Evolutionary conservation across 352 stramenopile genomes (phyloP).

Genomic region (Globisporangium echinulatum): DNA sequence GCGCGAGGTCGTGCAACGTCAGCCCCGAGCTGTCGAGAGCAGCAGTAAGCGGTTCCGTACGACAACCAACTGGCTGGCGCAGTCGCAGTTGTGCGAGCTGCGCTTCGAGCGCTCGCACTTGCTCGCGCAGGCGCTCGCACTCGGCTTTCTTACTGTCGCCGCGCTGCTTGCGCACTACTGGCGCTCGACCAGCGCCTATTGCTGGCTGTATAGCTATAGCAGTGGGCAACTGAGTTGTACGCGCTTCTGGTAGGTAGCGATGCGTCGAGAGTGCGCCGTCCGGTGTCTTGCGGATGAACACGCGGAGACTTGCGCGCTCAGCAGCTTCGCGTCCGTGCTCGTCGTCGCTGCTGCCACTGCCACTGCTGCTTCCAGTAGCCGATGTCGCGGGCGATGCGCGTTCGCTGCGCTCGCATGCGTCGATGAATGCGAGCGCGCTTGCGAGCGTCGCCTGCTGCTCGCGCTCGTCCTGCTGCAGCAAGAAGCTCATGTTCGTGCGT

Average conservation of each 20-base stretch:
- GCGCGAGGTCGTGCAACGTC: background rate
- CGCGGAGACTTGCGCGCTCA: background rate
- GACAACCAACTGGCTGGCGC: background rate
- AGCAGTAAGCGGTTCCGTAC: no score
- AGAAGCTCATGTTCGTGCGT: slow-evolving; percentile 14
- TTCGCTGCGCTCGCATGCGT: slow-evolving; percentile 4
- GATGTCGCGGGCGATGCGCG: background rate
- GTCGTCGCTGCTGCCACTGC: slow-evolving; percentile 3
- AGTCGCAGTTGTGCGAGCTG: background rate
- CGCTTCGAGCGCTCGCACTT: background rate
- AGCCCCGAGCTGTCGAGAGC: no score
- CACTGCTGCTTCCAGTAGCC: background rate
- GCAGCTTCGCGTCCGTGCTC: background rate
- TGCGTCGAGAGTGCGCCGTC: background rate
- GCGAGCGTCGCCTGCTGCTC: slow-evolving; percentile 11
- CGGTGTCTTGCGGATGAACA: slow-evolving; percentile 5
- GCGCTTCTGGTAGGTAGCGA: background rate
- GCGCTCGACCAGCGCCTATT: no score
- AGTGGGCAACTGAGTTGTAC: background rate
- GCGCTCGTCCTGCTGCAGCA: background rate
- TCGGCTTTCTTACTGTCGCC: slow-evolving; percentile 4
- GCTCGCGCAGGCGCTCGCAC: background rate
- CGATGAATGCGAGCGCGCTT: slow-evolving; percentile 17
- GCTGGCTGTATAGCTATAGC: background rate
- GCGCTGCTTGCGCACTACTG: background rate